Conservation (phyloP, 352 stramenopile genomes). For the Heterotrichella gracilis region DNA sequence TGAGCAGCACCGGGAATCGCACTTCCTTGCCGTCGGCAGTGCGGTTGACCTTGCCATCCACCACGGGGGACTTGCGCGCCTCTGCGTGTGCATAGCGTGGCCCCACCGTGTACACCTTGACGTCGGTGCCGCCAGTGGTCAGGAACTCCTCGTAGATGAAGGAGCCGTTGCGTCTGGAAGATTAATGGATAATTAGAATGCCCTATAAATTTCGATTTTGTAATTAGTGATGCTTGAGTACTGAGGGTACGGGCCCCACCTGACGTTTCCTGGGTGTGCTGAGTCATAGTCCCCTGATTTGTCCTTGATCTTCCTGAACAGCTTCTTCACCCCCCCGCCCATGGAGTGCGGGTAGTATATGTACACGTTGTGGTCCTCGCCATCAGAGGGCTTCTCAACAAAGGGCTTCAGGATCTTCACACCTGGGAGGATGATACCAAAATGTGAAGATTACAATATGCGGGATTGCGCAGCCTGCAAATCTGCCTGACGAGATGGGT, state of each 20-base stretch:
- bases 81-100: slow-evolving; percentile 92
- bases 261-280: no score
- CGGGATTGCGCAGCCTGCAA: no score
- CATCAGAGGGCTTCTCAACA: slow-evolving; percentile 93
- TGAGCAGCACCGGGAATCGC: slow-evolving; percentile 91
- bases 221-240: no score
- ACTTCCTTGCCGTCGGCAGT: slow-evolving; percentile 87
- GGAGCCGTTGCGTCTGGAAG: slow-evolving; percentile 59
- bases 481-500: no score
- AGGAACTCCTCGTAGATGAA: slow-evolving; percentile 95
- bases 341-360: slow-evolving; percentile 94
- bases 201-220: no score
- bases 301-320: slow-evolving; percentile 85
- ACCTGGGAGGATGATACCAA: slow-evolving; percentile 23
- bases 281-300: slow-evolving; percentile 22
- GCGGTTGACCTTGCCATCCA: slow-evolving; percentile 82
- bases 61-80: slow-evolving; percentile 77
- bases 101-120: slow-evolving; percentile 75
- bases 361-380: slow-evolving; percentile 96
- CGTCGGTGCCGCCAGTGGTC: slow-evolving; percentile 91
- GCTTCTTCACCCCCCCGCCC: slow-evolving; percentile 78
- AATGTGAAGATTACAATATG: no score
- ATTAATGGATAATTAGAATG: slow-evolving; percentile 88
- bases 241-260: no score
- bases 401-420: slow-evolving; percentile 92